phyloP scores from a whole-genome alignment of 805 yeast species.

The Candida bentonensis region DNA sequence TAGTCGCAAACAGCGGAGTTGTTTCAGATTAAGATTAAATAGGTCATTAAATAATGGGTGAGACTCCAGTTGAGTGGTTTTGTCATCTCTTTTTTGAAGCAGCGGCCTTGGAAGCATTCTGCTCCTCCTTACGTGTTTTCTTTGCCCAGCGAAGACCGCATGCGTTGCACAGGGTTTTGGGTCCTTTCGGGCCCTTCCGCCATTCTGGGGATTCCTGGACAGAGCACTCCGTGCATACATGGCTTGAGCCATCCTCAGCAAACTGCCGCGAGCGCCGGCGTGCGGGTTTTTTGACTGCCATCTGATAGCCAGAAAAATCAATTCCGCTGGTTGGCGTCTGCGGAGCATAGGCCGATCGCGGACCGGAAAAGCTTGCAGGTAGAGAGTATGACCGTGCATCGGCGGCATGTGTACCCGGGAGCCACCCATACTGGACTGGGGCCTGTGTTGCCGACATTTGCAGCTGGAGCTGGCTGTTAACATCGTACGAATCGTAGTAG shows the following conservation, averaged over 20 bases:
- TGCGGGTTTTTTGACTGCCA: slow-evolving; percentile 5
- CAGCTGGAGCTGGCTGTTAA: slow-evolving; percentile 2
- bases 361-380: slow-evolving; percentile 8
- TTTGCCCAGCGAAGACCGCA: slow-evolving; percentile 58
- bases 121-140: slow-evolving; percentile 13
- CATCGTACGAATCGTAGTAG: slow-evolving; percentile 5
- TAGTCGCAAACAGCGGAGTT: no score
- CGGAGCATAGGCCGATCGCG: background rate
- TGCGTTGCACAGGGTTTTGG: slow-evolving; percentile 76
- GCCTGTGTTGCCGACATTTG: background rate
- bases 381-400: slow-evolving; percentile 10
- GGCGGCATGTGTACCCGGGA: slow-evolving; percentile 2
- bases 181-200: slow-evolving; percentile 82
- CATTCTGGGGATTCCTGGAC: slow-evolving; percentile 76
- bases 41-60: background rate
- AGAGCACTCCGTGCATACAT: slow-evolving; percentile 55
- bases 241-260: slow-evolving; percentile 7
- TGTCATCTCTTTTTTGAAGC: background rate
- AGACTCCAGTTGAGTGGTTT: no score
- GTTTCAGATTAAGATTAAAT: background rate
- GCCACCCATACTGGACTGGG: slow-evolving; percentile 1
- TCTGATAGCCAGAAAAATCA: slow-evolving; percentile 10
- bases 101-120: background rate
- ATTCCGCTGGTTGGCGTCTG: slow-evolving; percentile 2
- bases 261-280: slow-evolving; percentile 2